phyloP scores from a whole-genome alignment of 202 grass and related monocot species.

The Elaeis oleifera region DNA sequence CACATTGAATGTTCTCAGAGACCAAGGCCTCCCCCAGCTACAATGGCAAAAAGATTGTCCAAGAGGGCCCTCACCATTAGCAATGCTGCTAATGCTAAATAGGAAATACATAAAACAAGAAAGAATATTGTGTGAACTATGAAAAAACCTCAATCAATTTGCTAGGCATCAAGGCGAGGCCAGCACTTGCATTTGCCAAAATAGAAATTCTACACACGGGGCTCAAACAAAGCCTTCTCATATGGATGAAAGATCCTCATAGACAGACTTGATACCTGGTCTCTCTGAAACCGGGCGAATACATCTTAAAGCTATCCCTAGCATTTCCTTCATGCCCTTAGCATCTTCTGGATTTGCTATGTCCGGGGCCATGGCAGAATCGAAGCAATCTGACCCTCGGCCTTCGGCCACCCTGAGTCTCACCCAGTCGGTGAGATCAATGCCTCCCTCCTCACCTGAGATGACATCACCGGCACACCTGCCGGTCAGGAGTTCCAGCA shows the following conservation, averaged over 20 bases:
- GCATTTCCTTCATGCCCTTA: conserved; percentile 82
- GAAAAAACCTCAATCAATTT: neutral
- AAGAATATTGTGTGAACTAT: neutral
- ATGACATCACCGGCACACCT: conserved; percentile 62
- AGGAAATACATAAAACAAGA: too few relatives aligned
- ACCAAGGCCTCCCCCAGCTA: too few relatives aligned
- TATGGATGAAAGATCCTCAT: conserved; percentile 93
- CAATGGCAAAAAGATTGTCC: too few relatives aligned
- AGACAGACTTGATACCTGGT: conserved; percentile 91
- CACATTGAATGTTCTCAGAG: too few relatives aligned
- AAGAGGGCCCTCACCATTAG: too few relatives aligned
- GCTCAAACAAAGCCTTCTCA: conserved; percentile 1
- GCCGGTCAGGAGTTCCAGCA: conserved; percentile 70
- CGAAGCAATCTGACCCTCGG: conserved; percentile 66
- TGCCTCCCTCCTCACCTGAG: conserved; percentile 44
- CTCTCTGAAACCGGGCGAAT: conserved; percentile 62
- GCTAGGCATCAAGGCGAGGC: conserved; percentile 10
- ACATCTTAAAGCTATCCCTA: conserved; percentile 89
- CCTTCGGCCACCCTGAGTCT: conserved; percentile 63
- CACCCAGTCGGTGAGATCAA: conserved; percentile 81
- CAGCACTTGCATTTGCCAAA: neutral
- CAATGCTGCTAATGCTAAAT: too few relatives aligned
- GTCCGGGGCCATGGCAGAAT: conserved; percentile 49
- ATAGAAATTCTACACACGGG: neutral
- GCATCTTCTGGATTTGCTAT: conserved; percentile 42